These are phyloP conservation scores for Vigna unguiculata DNA, from an alignment of 306 rosid species.

Conservation along the genomic window DNA sequence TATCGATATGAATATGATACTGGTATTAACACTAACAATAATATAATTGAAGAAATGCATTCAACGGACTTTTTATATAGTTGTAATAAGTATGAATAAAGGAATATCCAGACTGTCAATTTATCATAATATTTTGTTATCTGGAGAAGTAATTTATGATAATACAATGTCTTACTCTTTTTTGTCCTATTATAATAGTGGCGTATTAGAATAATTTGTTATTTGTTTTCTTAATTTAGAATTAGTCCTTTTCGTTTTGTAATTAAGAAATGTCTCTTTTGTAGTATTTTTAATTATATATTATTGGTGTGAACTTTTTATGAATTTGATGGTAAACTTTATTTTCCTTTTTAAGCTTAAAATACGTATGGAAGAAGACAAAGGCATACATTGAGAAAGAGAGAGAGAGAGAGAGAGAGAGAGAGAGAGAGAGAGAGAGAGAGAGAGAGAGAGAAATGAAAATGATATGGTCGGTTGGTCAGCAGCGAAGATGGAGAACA, in stretches of 20 bases:
- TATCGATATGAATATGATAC: background rate
- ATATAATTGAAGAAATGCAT: background rate
- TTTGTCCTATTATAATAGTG: too few relatives aligned
- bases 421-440: background rate
- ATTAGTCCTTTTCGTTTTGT: too few relatives aligned
- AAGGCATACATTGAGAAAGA: background rate
- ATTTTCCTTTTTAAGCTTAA: background rate
- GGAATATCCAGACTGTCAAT: background rate
- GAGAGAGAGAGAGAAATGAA: background rate
- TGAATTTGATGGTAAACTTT: background rate
- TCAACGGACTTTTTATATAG: background rate
- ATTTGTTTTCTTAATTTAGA: too few relatives aligned
- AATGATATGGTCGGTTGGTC: slow-evolving; percentile 58
- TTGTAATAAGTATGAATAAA: too few relatives aligned
- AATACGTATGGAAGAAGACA: background rate
- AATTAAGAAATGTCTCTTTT: too few relatives aligned
- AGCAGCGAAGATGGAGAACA: slow-evolving; percentile 45
- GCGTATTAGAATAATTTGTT: too few relatives aligned
- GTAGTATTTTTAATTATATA: too few relatives aligned
- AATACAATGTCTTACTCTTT: too few relatives aligned
- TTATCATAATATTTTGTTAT: background rate
- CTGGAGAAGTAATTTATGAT: background rate
- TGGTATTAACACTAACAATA: background rate
- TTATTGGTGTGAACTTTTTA: too few relatives aligned
- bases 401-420: background rate